These are phyloP conservation scores for Xylaria bambusicola DNA, from an alignment of 495 filamentous ascomycete genomes.

Conservation along the genomic window DNA sequence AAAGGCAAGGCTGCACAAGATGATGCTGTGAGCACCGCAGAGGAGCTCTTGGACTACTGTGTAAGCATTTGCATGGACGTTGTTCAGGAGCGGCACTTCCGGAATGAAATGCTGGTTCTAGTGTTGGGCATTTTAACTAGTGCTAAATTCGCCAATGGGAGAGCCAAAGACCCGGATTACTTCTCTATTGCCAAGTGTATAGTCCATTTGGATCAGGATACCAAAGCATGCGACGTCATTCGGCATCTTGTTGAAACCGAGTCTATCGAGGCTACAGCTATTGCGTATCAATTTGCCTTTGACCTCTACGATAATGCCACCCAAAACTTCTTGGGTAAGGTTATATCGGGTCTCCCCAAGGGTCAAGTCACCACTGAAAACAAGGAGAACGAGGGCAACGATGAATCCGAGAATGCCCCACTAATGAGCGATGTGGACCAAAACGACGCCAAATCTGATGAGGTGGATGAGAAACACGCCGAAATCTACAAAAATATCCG, in stretches of 20 bases:
- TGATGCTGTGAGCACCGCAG: conserved; percentile 62
- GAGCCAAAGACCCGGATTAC: conserved; percentile 76
- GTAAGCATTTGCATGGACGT: conserved; percentile 96
- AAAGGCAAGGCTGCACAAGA: conserved; percentile 50
- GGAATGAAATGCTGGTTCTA: conserved; percentile 76
- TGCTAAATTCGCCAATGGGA: conserved; percentile 66
- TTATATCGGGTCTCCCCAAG: conserved; percentile 74
- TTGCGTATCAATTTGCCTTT: conserved; percentile 97
- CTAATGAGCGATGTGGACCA: conserved; percentile 40
- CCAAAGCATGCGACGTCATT: conserved; percentile 87
- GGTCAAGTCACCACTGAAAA: conserved; percentile 54
- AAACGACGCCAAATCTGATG: conserved; percentile 33
- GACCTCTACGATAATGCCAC: conserved; percentile 98
- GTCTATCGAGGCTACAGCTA: conserved; percentile 72
- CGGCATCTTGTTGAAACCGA: conserved; percentile 77
- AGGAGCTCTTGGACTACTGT: conserved; percentile 96
- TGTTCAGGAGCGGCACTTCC: conserved; percentile 87
- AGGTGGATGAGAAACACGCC: conserved; percentile 49
- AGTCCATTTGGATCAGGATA: conserved; percentile 90
- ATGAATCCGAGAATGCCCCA: conserved; percentile 48
- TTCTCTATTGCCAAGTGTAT: conserved; percentile 98
- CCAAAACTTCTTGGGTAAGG: conserved; percentile 91
- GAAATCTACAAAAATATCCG: conserved; percentile 78
- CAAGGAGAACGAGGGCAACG: conserved; percentile 53
- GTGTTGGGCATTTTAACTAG: conserved; percentile 81